Evolutionary conservation across 768 basidiomycete species (phyloP).

Genomic region (Suillus sp.): DNA sequence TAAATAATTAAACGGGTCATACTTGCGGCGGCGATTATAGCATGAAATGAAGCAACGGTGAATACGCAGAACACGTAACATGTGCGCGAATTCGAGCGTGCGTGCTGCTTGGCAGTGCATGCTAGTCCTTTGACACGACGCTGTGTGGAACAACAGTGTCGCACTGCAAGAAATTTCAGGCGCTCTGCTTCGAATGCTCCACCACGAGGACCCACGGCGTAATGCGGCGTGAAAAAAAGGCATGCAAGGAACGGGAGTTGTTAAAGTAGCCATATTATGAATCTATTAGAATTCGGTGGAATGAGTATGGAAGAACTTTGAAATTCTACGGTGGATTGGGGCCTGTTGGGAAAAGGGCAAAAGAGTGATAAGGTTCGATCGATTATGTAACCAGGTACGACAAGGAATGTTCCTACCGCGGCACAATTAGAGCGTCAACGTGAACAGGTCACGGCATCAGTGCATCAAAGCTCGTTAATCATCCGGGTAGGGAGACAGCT

Average conservation of each 20-base stretch:
- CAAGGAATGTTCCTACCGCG: background rate
- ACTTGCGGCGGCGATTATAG: background rate
- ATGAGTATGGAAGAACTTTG: background rate
- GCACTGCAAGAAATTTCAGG: background rate
- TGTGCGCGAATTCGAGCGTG: background rate
- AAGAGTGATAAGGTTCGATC: background rate
- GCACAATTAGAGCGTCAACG: conserved; percentile 2
- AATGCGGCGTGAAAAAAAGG: background rate
- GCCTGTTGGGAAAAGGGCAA: background rate
- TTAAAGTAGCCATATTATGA: too few species aligned
- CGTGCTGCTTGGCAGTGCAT: background rate
- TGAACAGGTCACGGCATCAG: too few species aligned
- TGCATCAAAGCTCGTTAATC: background rate
- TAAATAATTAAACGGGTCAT: too few species aligned
- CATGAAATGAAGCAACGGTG: background rate
- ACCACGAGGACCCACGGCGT: background rate
- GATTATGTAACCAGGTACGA: conserved; percentile 3
- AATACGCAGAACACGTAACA: background rate
- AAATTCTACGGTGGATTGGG: background rate
- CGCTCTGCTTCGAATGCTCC: background rate
- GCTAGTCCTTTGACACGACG: background rate
- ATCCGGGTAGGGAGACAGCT: background rate
- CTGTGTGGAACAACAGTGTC: background rate
- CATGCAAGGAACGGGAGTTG: background rate
- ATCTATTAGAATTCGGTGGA: background rate